Conservation (phyloP, 345 rosid genomes). For the Brassica juncea region DNA sequence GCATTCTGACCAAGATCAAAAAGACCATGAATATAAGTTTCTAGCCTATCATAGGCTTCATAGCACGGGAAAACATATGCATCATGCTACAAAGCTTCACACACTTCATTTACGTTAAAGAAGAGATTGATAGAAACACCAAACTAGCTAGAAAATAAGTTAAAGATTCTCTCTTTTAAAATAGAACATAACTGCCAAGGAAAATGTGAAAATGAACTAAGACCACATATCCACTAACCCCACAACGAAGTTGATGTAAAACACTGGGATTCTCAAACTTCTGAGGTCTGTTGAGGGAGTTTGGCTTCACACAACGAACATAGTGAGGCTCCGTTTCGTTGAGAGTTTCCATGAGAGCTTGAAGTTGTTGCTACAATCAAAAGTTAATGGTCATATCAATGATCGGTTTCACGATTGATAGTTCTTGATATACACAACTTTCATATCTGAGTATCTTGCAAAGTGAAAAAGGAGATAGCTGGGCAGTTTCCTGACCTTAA, state of each 20-base stretch:
- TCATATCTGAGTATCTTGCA: conserved; percentile 5
- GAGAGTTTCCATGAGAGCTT: conserved; percentile 97
- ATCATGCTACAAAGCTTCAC: neutral
- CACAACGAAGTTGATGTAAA: conserved; percentile 93
- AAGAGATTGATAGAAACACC: conserved; percentile 4
- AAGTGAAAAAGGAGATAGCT: conserved; percentile 6
- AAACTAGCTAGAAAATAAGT: conserved; percentile 16
- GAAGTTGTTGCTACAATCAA: conserved; percentile 92
- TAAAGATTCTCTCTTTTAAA: conserved; percentile 2
- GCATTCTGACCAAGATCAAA: conserved; percentile 14
- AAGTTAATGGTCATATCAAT: conserved; percentile 14
- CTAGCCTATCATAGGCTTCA: conserved; percentile 25
- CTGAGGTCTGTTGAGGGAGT: conserved; percentile 84
- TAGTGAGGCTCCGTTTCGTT: conserved; percentile 93
- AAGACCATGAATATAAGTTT: neutral
- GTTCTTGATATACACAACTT: conserved; percentile 18
- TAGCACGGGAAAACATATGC: conserved; percentile 9
- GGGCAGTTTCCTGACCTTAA: conserved; percentile 59
- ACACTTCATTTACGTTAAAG: conserved; percentile 7
- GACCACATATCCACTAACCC: conserved; percentile 61
- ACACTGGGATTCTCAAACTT: conserved; percentile 84
- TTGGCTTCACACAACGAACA: conserved; percentile 98
- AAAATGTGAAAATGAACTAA: conserved; percentile 18
- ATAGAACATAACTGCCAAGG: conserved; percentile 8
- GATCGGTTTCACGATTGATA: neutral